Base-by-base conservation (phyloP, 2,329 filamentous ascomycete species). In the Xylariaceae sp. region DNA sequence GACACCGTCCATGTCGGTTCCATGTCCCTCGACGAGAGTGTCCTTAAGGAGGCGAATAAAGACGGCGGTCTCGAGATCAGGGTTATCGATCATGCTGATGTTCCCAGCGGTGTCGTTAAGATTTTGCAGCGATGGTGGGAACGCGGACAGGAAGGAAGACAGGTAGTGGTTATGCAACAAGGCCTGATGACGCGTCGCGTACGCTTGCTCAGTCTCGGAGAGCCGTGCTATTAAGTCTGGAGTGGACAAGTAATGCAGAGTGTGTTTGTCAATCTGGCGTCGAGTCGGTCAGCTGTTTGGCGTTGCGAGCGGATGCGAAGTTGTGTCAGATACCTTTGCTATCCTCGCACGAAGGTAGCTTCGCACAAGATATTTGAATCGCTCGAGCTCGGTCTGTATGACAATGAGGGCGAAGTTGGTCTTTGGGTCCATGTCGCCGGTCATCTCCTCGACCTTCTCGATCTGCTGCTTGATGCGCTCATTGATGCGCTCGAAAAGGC, bases 331-430 rank as follows among this genome's bases (percentile, higher is more conserved):
- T 75, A 91, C 89, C 82, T 99, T 97, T 48, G 89, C 85, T 52
- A 97, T 86, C n/a, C 94, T 82, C 8, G 89, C 86, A 47, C 95
- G 82, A 50, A 99, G 74, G 61, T 93, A 88, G 60, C 89, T 88
- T 56, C 94, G 82, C 15, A 97, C 83, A 18, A 99, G 80, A 68
- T 92, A 99, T 75, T 96, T 96, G 74, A 90, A 95, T 39, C 94
- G 82, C 71, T 97, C 92, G 49, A 99, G 83, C 75, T 99, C 94
- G 6, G 95, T 97, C 77, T 99, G 94, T 49, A 97, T 86, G 58
- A 99, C 88, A 42, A 97, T 96, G 67, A 97, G 86, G 57, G 86
- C 85, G 71, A 99, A 96, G 71, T 96, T 97, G 60, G 90, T 87
- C 72, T 89, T 92, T 40, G 92, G 89, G 67, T 96, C 92, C 84